Conservation (phyloP, 306 rosid genomes). For the cucumber (Cucumis sativus) region DNA sequence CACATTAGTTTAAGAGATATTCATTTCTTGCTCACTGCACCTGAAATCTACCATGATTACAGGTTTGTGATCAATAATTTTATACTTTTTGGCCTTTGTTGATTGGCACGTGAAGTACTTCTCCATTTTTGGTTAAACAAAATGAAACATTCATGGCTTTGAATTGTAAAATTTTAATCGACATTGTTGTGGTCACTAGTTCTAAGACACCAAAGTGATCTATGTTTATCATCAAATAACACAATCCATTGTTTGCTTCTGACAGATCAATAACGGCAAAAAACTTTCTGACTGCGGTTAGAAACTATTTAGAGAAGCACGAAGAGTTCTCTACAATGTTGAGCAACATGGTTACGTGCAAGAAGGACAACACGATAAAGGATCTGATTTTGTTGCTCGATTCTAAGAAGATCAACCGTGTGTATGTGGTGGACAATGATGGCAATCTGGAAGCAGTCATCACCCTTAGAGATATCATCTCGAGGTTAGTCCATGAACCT, state of each 20-base stretch:
- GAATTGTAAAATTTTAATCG: too few species aligned
- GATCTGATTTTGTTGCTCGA: conserved; percentile 73
- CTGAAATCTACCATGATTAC: conserved; percentile 78
- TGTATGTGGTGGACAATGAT: conserved; percentile 55
- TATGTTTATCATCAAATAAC: too few species aligned
- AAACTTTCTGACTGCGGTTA: conserved; percentile 76
- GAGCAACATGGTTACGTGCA: conserved; percentile 53
- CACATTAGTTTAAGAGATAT: conserved; percentile 78
- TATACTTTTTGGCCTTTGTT: too few species aligned
- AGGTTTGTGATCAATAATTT: conserved; percentile 29
- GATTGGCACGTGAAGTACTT: too few species aligned
- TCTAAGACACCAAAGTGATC: too few species aligned
- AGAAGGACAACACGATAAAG: conserved; percentile 44
- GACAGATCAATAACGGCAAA: conserved; percentile 70
- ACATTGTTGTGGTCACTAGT: too few species aligned
- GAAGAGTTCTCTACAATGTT: conserved; percentile 26
- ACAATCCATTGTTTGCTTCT: not conserved
- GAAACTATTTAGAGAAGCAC: conserved; percentile 48
- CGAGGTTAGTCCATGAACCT: conserved; percentile 89
- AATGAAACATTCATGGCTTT: too few species aligned
- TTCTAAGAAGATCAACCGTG: conserved; percentile 49
- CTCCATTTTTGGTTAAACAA: too few species aligned
- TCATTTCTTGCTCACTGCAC: conserved; percentile 84
- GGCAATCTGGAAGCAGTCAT: conserved; percentile 73
- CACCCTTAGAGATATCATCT: conserved; percentile 85